A percentile compares a stretch with the other conserved stretches of the same genome.
phyloP scores from a whole-genome alignment of 805 yeast genomes.

The Wickerhamiella azymoides region DNA sequence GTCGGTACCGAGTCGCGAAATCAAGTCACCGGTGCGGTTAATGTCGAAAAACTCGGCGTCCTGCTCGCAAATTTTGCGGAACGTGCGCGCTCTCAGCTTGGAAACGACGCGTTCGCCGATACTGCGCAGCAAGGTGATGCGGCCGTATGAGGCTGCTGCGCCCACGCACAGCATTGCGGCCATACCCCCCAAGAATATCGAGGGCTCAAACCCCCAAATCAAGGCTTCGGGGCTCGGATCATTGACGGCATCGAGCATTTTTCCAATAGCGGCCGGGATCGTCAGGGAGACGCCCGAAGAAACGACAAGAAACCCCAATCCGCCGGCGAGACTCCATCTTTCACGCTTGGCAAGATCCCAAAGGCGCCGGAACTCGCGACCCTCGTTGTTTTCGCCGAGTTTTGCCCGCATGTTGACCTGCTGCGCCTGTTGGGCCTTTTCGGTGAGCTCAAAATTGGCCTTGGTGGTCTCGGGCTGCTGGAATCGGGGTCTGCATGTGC shows the following conservation, averaged over 20 bases:
- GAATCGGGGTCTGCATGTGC: background rate
- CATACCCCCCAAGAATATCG: slow-evolving; percentile 50
- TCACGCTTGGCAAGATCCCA: slow-evolving; percentile 47
- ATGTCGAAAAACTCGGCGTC: slow-evolving; percentile 83
- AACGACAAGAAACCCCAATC: slow-evolving; percentile 47
- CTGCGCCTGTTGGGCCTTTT: slow-evolving; percentile 18
- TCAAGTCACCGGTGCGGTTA: slow-evolving; percentile 82
- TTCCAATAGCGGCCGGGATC: slow-evolving; percentile 74
- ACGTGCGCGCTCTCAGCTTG: slow-evolving; percentile 60
- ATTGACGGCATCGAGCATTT: slow-evolving; percentile 61
- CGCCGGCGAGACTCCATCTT: slow-evolving; percentile 39
- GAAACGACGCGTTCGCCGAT: slow-evolving; percentile 86
- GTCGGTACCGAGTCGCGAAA: slow-evolving; percentile 77
- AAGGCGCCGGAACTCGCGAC: slow-evolving; percentile 33
- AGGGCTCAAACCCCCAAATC: slow-evolving; percentile 47
- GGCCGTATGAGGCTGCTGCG: slow-evolving; percentile 64
- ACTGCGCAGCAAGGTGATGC: slow-evolving; percentile 58
- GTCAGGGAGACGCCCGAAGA: slow-evolving; percentile 73
- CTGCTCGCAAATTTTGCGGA: slow-evolving; percentile 64
- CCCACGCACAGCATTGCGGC: slow-evolving; percentile 57
- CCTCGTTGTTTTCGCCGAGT: slow-evolving; percentile 16
- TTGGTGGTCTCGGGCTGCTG: background rate
- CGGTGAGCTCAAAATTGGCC: slow-evolving; percentile 4
- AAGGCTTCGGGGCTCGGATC: slow-evolving; percentile 24
- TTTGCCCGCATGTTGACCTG: slow-evolving; percentile 24